A percentile compares a stretch with the other conserved stretches of the same genome.
Evolutionary conservation across 352 stramenopile genomes (phyloP).

Genomic region (Phytopythium litorale): DNA sequence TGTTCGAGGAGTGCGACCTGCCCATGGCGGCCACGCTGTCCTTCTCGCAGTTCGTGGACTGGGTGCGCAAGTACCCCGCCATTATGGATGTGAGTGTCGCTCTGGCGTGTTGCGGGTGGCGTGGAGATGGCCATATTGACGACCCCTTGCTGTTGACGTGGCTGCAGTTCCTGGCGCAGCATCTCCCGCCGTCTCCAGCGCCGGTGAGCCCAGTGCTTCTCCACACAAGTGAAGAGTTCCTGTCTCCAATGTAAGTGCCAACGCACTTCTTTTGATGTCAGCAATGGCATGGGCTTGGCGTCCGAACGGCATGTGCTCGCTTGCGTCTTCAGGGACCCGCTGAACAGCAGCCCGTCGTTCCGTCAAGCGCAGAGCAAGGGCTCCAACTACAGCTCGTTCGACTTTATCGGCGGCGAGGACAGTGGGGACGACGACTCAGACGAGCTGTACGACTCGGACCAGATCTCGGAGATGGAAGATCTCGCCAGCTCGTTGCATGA

Average conservation of each 20-base stretch:
- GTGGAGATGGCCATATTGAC: background rate
- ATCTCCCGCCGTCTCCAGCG: constrained; percentile 28
- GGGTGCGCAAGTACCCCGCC: constrained; percentile 62
- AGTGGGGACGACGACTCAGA: constrained; percentile 75
- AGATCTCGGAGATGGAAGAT: constrained; percentile 71
- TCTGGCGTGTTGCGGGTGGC: background rate
- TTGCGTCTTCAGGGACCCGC: constrained; percentile 35
- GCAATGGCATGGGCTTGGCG: background rate
- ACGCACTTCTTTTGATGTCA: background rate
- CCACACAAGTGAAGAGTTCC: constrained; percentile 38
- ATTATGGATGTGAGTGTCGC: constrained; percentile 53
- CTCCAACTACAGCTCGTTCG: constrained; percentile 57
- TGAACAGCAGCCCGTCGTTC: constrained; percentile 77
- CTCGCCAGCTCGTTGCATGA: constrained; percentile 52
- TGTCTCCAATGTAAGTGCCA: constrained; percentile 27
- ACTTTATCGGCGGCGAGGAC: constrained; percentile 81
- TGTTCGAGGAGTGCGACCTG: constrained; percentile 73
- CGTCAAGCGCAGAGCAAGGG: constrained; percentile 36
- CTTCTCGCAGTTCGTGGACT: constrained; percentile 68
- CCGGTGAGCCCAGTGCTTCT: constrained; percentile 32
- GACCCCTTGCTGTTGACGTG: constrained; percentile 30
- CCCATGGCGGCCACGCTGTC: constrained; percentile 43
- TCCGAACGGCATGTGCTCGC: background rate
- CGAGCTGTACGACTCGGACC: constrained; percentile 66
- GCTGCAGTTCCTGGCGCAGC: constrained; percentile 3